These are phyloP conservation scores for Venturia carpophila DNA, from an alignment of 2,329 filamentous ascomycete species.

Conservation along the genomic window DNA sequence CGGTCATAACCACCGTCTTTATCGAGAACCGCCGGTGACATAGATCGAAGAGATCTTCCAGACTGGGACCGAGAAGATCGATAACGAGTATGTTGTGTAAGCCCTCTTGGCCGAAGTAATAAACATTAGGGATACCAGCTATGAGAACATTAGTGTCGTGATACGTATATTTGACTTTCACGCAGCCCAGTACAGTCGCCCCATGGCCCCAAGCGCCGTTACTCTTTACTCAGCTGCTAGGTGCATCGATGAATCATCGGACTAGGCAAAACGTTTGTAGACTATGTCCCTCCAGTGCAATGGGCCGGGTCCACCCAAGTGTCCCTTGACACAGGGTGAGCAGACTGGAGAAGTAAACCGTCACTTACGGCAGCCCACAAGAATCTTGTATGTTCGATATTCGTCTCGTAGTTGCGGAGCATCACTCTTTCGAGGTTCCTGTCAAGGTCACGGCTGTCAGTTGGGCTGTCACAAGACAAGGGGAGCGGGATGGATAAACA, in stretches of 20 bases:
- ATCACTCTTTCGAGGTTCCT: slow-evolving; percentile 98
- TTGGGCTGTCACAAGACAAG: slow-evolving; percentile 1
- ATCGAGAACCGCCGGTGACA: slow-evolving; percentile 91
- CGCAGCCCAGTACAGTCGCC: neutral
- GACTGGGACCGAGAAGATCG: slow-evolving; percentile 84
- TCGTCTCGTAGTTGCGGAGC: slow-evolving; percentile 96
- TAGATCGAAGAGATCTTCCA: slow-evolving; percentile 96
- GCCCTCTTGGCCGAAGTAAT: slow-evolving; percentile 98
- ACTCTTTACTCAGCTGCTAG: neutral
- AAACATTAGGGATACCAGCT: slow-evolving; percentile 99
- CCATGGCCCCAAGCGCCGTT: too few species aligned
- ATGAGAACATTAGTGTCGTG: slow-evolving; percentile 20
- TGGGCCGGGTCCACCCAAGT: neutral
- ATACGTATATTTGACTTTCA: slow-evolving; percentile 29
- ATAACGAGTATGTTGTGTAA: slow-evolving; percentile 99
- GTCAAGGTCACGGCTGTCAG: slow-evolving; percentile 14
- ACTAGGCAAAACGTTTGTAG: neutral
- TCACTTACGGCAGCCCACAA: slow-evolving; percentile 94
- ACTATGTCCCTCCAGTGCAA: neutral
- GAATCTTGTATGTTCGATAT: slow-evolving; percentile 98
- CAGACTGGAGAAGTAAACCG: neutral
- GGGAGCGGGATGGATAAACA: neutral
- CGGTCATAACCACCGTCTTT: slow-evolving; percentile 98
- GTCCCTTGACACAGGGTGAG: slow-evolving; percentile 13
- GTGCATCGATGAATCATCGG: neutral